Base-by-base conservation (phyloP, 768 basidiomycete species). In the Lactarius indigo region DNA sequence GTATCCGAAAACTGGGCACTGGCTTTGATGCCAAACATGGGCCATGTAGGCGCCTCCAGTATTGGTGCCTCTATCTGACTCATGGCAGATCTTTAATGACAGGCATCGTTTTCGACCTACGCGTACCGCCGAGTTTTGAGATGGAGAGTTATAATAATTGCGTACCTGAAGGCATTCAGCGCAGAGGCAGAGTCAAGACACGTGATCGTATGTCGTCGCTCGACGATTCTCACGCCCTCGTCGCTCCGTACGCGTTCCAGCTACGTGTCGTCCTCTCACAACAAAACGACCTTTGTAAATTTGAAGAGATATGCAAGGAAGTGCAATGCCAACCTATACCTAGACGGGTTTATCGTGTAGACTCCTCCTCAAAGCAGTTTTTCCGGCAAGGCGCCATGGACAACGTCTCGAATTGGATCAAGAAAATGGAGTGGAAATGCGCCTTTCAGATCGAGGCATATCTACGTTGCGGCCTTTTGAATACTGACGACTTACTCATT, bases 371-470 rank as follows among this genome's bases (percentile, higher is more conserved):
- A 10, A 78, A 76, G 44, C 78, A 75, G 0, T 87, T 90, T 68
- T 93, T 89, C 72, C 70, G 77, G 0, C 69, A 72, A 12, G 83
- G 76, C 66, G 76, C 76, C 8, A 78, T 92, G 5, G 76, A 81
- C 68, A 76, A 74, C 20, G 72, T 89, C 10, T 76, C 77, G 15
- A 72, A 71, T 20, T 80, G 79, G 76, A 68, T 89, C 55, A 73
- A 74, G 31, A 75, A 72, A 12, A 79, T 87, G 50, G 78, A 82
- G 18, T 93, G 89, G 89, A 75, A 78, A 2, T 80, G 89, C 39
- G 87, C 86, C 1, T 94, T 92, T 73, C 92, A 94, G 74, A 76
- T 92, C 52, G 90, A 91, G 73, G 82, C 85, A 0, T 78, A 92
- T 18, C 75, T 94, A 13, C 84, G 79, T 37, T 89, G 89, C 66